Evolutionary conservation across 2,329 filamentous ascomycete genomes (phyloP).

Genomic region (Colletotrichum higginsianum): DNA sequence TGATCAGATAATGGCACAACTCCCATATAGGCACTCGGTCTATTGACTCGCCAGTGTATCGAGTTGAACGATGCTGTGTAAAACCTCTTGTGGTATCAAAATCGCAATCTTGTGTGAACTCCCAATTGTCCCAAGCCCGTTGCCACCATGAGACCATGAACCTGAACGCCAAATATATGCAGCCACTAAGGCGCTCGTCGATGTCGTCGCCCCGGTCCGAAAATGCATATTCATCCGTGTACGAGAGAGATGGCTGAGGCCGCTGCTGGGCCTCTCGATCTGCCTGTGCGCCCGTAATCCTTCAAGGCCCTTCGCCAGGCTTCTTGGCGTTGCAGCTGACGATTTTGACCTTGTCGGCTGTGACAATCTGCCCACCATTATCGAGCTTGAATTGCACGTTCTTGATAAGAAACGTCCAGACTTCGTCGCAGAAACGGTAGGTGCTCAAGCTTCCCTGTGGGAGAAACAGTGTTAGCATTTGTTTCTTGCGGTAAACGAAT

Average conservation of each 20-base stretch:
- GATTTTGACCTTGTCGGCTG: slow-evolving; percentile 96
- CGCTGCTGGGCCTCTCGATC: slow-evolving; percentile 1
- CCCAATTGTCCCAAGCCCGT: slow-evolving; percentile 24
- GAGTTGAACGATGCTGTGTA: slow-evolving; percentile 25
- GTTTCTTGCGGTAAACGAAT: background rate
- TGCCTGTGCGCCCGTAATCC: background rate
- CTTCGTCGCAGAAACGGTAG: slow-evolving; percentile 99
- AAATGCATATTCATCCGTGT: slow-evolving; percentile 27
- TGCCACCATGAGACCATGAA: slow-evolving; percentile 25
- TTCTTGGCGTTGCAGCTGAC: slow-evolving; percentile 96
- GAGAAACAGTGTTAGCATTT: slow-evolving; percentile 2
- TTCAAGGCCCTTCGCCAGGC: slow-evolving; percentile 57
- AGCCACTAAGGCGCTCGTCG: slow-evolving; percentile 29
- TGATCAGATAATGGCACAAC: background rate
- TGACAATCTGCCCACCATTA: slow-evolving; percentile 78
- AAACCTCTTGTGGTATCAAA: slow-evolving; percentile 40
- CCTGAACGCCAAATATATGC: slow-evolving; percentile 40
- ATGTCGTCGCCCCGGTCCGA: slow-evolving; percentile 12
- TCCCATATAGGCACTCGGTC: slow-evolving; percentile 8
- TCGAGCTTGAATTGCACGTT: slow-evolving; percentile 99
- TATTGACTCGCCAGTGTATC: slow-evolving; percentile 23
- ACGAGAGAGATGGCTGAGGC: slow-evolving; percentile 10
- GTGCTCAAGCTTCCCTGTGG: slow-evolving; percentile 93
- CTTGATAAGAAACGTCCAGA: slow-evolving; percentile 99
- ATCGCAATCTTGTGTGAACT: slow-evolving; percentile 36